Percentiles rank a stretch among this genome's conserved stretches.
Conservation (phyloP, 345 rosid species). For the Psidium guajava region DNA sequence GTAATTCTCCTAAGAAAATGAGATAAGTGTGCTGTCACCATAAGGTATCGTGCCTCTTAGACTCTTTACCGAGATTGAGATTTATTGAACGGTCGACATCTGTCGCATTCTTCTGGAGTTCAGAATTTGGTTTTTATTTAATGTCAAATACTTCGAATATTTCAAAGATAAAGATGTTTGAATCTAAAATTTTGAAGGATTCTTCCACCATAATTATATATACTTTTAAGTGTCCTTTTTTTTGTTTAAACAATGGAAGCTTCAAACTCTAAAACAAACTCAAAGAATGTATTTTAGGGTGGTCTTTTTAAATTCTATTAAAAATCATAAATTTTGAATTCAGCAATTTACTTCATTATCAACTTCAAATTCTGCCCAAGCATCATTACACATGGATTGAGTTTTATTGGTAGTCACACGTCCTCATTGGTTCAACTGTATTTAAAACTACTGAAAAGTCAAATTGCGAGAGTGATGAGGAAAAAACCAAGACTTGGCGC, state of each 20-base stretch:
- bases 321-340: too few relatives aligned
- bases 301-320: background rate
- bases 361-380: too few relatives aligned
- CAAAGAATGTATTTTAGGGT: background rate
- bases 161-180: background rate
- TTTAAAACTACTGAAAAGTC: background rate
- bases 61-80: background rate
- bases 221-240: background rate
- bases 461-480: background rate
- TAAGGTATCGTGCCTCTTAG: background rate
- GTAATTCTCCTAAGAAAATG: background rate
- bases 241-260: background rate
- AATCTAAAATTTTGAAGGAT: background rate
- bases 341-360: too few relatives aligned
- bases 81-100: background rate
- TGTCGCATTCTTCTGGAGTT: background rate
- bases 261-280: background rate
- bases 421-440: background rate
- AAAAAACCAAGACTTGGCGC: background rate
- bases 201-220: background rate
- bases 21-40: background rate
- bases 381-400: too few relatives aligned
- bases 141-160: background rate
- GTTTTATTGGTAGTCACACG: too few relatives aligned
- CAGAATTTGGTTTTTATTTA: background rate